Evolutionary conservation across 441 rosid genomes (phyloP), one percentile per base, ranked within the genome.

Genomic region (Euphorbia schlechtendalii): DNA sequence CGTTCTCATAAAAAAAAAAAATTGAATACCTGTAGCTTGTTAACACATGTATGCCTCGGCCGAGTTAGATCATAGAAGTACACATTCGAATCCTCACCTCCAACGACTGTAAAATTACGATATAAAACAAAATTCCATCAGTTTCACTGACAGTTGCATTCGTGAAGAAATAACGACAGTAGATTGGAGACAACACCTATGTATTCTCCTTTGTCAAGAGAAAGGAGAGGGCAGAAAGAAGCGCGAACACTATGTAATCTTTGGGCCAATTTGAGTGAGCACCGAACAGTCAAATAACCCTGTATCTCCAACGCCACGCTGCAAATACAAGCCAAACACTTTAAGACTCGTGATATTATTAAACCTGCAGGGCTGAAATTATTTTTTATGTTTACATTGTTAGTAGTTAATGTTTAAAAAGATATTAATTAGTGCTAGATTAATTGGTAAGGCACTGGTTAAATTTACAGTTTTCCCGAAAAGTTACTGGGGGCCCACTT

Each of bases 41-140:
- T 94, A 57, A 94, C 96, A 27, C 96, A 87, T 6, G 96, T 81
- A 80, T 90, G 87, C 74, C 71, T 90, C 14, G 96, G 97, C 67
- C 86, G 85, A 41, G 97, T 91, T 60, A 90, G 72, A 80, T 94
- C 94, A 34, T 94, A 94, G 80, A 94, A 89, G 82, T 89, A 87
- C 34, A 94, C 96, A 59, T 85, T 90, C 12, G 99, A 82, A 83
- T 94, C 96, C 74, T 94, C 97, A 30, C 96, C 86, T 68, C 99
- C 96, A 14, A 87, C 84, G 76, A 90, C 96, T 94, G 74, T 64
- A n/a, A 75, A 56, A 68, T 61, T 46, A 69, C 46, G 8, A 53
- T 55, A 77, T 68, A 54, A 75, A 51, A 59, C 51, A 52, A 21
- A 36, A 36, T 17, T 14, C 8, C 30, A 8, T 11, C 1, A 34